phyloP scores from a whole-genome alignment of 2,329 filamentous ascomycete species.

The Thermothelomyces thermophilus region DNA sequence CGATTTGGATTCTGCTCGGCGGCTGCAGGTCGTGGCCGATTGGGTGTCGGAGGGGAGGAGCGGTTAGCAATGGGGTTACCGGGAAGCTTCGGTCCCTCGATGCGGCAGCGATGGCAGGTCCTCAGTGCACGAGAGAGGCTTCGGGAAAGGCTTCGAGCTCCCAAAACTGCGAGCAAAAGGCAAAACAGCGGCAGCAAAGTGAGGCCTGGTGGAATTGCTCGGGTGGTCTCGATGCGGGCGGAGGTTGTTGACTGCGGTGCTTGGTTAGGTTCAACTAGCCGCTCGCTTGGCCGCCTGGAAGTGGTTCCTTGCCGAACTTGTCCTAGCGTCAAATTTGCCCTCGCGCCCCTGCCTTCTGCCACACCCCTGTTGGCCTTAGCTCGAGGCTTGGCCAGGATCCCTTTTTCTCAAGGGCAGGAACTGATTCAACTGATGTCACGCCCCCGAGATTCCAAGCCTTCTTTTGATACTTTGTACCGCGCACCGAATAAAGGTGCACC shows the following conservation, averaged over 20 bases:
- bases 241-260: conserved; percentile 21
- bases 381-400: conserved; percentile 7
- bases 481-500: no score
- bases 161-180: not conserved
- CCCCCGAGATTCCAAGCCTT: not conserved
- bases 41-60: conserved; percentile 2
- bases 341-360: not conserved
- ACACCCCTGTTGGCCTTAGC: not conserved
- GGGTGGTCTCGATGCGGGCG: conserved; percentile 14
- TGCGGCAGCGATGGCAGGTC: not conserved
- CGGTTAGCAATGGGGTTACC: not conserved
- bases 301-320: conserved; percentile 15
- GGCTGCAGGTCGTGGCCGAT: conserved; percentile 7
- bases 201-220: not conserved
- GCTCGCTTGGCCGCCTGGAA: conserved; percentile 18
- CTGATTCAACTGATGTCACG: not conserved
- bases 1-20: conserved; percentile 3
- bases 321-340: conserved; percentile 19
- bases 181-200: conserved; percentile 2
- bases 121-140: not conserved
- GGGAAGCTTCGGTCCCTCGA: not conserved
- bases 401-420: not conserved
- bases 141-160: not conserved
- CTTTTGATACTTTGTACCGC: not conserved
- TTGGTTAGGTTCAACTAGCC: conserved; percentile 18